Evolutionary conservation across 2,329 filamentous ascomycete species (phyloP).

Genomic region (Cladosporium oxysporum): DNA sequence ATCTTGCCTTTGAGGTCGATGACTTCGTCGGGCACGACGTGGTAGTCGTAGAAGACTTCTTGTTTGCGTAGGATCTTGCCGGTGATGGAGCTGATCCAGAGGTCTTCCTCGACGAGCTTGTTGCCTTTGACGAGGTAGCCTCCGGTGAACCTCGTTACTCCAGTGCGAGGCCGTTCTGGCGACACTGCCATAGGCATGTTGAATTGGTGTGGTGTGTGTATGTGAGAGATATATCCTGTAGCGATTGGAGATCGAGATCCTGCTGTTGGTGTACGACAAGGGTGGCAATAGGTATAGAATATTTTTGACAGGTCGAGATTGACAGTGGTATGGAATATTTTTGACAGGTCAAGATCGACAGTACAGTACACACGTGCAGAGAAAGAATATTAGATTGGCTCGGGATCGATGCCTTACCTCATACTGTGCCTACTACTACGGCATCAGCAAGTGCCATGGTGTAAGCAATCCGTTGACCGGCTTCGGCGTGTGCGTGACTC

Average conservation of each 20-base stretch:
- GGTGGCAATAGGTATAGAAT: neutral
- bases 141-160: slow-evolving; percentile 66
- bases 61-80: slow-evolving; percentile 79
- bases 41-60: slow-evolving; percentile 66
- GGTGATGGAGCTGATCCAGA: slow-evolving; percentile 83
- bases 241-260: neutral
- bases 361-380: neutral
- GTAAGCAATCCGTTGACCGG: neutral
- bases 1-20: slow-evolving; percentile 83
- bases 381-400: slow-evolving; percentile 30
- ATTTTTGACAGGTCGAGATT: neutral
- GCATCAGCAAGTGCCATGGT: neutral
- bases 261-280: neutral
- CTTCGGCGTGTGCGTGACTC: slow-evolving; percentile 5
- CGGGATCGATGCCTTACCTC: neutral
- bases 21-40: slow-evolving; percentile 68
- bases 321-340: neutral
- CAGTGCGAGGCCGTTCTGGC: slow-evolving; percentile 42
- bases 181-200: slow-evolving; percentile 45
- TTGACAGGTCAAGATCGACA: neutral
- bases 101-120: slow-evolving; percentile 69
- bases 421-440: neutral
- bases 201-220: neutral
- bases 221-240: neutral
- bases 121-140: slow-evolving; percentile 73